Evolutionary conservation across 805 yeast species (phyloP), one percentile per base, ranked within the genome.

Genomic region (Pichia nakasei): DNA sequence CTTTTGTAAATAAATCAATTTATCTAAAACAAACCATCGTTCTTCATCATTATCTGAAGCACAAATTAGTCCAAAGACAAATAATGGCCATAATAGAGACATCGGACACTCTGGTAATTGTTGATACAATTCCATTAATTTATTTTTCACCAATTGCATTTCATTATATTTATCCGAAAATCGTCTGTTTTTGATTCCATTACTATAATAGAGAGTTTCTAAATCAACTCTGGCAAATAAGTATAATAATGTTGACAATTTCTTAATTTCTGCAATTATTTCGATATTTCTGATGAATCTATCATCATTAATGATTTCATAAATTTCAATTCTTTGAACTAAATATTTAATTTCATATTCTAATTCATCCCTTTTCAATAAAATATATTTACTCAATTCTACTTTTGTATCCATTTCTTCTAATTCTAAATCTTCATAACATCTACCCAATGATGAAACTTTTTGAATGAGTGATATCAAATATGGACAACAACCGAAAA

Each of bases 71-170:
- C 72, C 72, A 17, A 68, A 47, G 3, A 68, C 56, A 48, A 68
- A 68, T 4, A 67, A 41, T 1, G 73, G 68, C 73, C 73, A 68
- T 2, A 67, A 48, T 15, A 68, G 44, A 1, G 72, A 59, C 61
- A 65, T 64, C 35, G 60, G 61, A 22, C 56, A 50, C 22, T 52
- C 61, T 3, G 66, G 68, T 13, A 60, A 55, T 3, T 42, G 46
- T 18, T 26, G 26, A 17, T 53, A 53, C 4, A 64, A 45, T 15
- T 38, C 40, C 38, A 60, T 57, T 6, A 63, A 57, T 46, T 46
- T 50, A 19, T 38, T 38, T 5, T 61, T 52, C 31, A 51, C 49
- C 3, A 36, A 35, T 29, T 50, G 46, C 7, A 57, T 50, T 9
- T 50, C 49, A 9, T 45, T 26, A 7, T 48, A 39, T n/a, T 52